A percentile compares a stretch with the other conserved stretches of the same genome.
These are phyloP conservation scores for Laguncularia racemosa DNA, from an alignment of 345 rosid genomes.

Conservation along the genomic window DNA sequence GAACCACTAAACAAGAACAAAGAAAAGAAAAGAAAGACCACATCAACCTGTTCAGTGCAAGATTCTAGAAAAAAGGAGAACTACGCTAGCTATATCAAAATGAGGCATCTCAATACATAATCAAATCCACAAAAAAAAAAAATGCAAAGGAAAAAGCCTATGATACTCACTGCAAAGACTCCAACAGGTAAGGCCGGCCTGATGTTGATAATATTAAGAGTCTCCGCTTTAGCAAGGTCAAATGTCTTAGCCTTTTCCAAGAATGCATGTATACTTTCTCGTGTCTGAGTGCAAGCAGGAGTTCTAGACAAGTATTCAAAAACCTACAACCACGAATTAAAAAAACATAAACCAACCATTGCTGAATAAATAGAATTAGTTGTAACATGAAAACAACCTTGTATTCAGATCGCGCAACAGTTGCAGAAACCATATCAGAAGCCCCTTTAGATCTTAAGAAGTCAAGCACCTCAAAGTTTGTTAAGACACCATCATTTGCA, in stretches of 20 bases:
- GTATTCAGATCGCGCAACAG: constrained; percentile 56
- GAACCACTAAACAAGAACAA: not conserved
- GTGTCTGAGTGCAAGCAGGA: constrained; percentile 50
- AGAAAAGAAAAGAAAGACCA: not conserved
- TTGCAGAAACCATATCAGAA: constrained; percentile 56
- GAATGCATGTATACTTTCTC: constrained; percentile 42
- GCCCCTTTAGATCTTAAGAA: constrained; percentile 71
- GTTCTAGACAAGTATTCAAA: constrained; percentile 60
- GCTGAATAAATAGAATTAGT: not conserved
- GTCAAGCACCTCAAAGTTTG: constrained; percentile 71
- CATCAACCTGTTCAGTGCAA: not conserved
- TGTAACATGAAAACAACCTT: constrained; percentile 30
- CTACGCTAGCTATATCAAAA: too few relatives aligned
- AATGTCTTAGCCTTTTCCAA: constrained; percentile 44
- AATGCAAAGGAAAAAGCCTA: too few relatives aligned
- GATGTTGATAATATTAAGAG: constrained; percentile 60
- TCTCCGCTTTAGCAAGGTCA: constrained; percentile 72
- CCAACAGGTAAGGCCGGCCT: constrained; percentile 51
- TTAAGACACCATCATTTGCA: constrained; percentile 60
- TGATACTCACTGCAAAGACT: constrained; percentile 37
- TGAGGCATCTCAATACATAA: too few relatives aligned
- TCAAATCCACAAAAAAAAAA: too few relatives aligned
- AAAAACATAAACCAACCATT: not conserved
- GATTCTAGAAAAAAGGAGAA: too few relatives aligned
- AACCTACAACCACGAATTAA: constrained; percentile 36